Conservation (phyloP, 2,329 filamentous ascomycete genomes). For the Ophiostoma sp. region DNA sequence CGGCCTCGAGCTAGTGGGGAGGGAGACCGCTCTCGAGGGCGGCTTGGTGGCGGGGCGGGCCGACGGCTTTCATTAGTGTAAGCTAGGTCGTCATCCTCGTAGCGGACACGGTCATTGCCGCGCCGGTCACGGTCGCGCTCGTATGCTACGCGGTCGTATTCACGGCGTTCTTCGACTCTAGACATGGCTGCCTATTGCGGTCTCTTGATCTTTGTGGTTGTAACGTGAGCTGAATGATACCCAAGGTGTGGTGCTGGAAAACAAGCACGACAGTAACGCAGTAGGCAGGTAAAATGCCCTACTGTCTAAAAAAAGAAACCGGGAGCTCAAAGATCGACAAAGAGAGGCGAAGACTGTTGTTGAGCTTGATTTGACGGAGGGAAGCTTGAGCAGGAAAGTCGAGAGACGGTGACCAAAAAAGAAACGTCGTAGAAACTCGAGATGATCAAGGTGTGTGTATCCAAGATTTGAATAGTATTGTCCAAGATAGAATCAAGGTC, state of each 20-base stretch:
- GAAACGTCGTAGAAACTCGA: background rate
- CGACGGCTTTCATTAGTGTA: slow-evolving; percentile 18
- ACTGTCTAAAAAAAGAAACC: background rate
- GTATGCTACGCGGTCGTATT: slow-evolving; percentile 48
- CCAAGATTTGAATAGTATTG: background rate
- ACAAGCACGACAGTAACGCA: background rate
- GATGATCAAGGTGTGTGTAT: background rate
- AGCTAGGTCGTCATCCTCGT: slow-evolving; percentile 47
- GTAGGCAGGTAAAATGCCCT: background rate
- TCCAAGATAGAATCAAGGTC: background rate
- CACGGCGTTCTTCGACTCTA: slow-evolving; percentile 29
- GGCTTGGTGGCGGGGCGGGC: slow-evolving; percentile 31
- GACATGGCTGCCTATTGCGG: slow-evolving; percentile 22
- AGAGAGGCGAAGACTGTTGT: background rate
- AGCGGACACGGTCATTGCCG: slow-evolving; percentile 44
- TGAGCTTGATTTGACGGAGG: background rate
- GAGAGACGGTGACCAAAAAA: background rate
- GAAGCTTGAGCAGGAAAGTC: background rate
- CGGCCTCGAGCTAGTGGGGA: slow-evolving; percentile 33
- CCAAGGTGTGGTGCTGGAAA: background rate
- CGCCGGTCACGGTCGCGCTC: slow-evolving; percentile 48
- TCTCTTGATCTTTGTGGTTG: background rate
- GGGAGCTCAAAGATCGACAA: background rate
- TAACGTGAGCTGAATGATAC: background rate
- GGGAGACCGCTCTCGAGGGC: slow-evolving; percentile 36